These are phyloP conservation scores for Rhodotorula toruloides DNA, from an alignment of 768 basidiomycete species.

Conservation along the genomic window DNA sequence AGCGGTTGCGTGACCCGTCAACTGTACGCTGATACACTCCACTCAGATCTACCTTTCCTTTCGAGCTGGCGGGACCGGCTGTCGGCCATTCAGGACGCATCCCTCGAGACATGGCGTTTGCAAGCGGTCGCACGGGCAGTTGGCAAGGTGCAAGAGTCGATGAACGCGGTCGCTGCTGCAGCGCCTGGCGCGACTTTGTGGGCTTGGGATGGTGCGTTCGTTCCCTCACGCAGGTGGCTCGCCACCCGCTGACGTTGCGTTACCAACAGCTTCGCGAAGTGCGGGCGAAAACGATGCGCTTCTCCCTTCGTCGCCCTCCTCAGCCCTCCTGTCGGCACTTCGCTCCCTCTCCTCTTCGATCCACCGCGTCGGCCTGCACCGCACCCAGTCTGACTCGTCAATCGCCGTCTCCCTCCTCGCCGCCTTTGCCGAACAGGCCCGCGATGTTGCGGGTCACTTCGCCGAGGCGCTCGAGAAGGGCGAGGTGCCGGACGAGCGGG, in stretches of 20 bases:
- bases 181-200: neutral
- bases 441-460: slow-evolving; percentile 1
- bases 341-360: slow-evolving; percentile 4
- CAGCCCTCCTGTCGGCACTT: slow-evolving; percentile 2
- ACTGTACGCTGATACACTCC: neutral
- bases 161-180: neutral
- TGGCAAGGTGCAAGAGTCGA: neutral
- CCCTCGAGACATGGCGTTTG: slow-evolving; percentile 11
- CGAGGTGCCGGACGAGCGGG: neutral
- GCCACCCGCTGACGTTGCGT: too few species aligned
- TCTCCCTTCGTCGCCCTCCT: neutral
- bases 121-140: slow-evolving; percentile 11
- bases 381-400: neutral
- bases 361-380: neutral
- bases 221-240: too few species aligned
- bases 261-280: neutral
- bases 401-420: slow-evolving; percentile 4
- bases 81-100: neutral
- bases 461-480: neutral
- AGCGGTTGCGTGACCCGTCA: neutral
- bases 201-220: slow-evolving; percentile 12
- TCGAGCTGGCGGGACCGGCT: slow-evolving; percentile 9
- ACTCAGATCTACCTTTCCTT: neutral
- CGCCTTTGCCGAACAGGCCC: neutral
- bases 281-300: neutral